Conservation (phyloP, 306 rosid genomes). For the Fragaria iinumae region DNA sequence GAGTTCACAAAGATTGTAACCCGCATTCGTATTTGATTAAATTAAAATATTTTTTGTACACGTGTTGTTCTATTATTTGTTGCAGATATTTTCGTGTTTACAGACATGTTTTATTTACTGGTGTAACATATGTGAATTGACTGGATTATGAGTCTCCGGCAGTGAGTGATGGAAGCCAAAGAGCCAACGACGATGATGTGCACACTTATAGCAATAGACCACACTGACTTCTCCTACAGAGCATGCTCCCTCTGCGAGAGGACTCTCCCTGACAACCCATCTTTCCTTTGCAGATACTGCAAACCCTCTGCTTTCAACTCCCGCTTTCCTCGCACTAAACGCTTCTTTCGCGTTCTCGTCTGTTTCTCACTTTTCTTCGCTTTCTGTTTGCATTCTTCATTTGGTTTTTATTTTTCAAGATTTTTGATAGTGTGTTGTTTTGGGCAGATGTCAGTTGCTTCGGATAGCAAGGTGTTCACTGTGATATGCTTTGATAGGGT, state of each 20-base stretch:
- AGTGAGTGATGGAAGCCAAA: constrained; percentile 31
- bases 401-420: constrained; percentile 1
- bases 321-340: constrained; percentile 42
- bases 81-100: too few species aligned
- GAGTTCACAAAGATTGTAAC: too few species aligned
- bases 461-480: constrained; percentile 53
- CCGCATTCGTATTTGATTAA: too few species aligned
- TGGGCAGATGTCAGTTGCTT: constrained; percentile 67
- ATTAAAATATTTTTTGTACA: too few species aligned
- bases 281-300: constrained; percentile 52
- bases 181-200: constrained; percentile 35
- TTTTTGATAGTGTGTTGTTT: background rate
- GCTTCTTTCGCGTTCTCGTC: constrained; percentile 69
- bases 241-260: constrained; percentile 63
- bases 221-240: constrained; percentile 48
- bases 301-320: constrained; percentile 36
- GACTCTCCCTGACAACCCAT: constrained; percentile 38
- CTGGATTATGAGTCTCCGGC: too few species aligned
- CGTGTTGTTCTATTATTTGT: too few species aligned
- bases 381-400: background rate
- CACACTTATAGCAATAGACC: constrained; percentile 51
- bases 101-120: too few species aligned
- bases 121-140: too few species aligned
- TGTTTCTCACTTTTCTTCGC: background rate
- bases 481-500: constrained; percentile 69